Conservation (phyloP, 305 asterid genomes). For the Rubia tinctorum region DNA sequence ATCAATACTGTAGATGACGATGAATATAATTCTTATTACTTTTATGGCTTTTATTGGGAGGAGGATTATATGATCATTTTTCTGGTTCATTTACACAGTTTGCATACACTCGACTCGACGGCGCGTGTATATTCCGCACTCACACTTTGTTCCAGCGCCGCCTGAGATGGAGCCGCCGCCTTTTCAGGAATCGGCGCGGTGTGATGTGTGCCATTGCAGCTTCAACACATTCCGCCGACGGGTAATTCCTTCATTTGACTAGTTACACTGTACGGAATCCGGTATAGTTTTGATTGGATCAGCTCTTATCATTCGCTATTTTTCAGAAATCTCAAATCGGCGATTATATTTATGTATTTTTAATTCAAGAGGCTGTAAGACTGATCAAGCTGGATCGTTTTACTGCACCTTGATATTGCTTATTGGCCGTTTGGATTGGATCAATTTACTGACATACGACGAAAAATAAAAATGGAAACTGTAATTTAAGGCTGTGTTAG, state of each 20-base stretch:
- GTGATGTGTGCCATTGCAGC: constrained; percentile 93
- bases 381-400: constrained; percentile 1
- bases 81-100: background rate
- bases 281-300: constrained; percentile 6
- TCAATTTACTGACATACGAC: background rate
- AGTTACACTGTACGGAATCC: background rate
- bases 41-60: no score
- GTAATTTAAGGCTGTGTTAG: background rate
- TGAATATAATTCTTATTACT: no score
- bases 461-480: background rate
- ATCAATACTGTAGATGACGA: no score
- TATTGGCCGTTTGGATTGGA: background rate
- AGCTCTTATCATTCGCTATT: background rate
- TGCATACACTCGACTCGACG: background rate
- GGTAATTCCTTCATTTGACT: constrained; percentile 32
- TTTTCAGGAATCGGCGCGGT: constrained; percentile 81
- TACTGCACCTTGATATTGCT: background rate
- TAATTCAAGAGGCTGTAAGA: background rate
- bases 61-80: background rate
- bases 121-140: constrained; percentile 9
- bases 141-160: constrained; percentile 8
- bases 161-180: constrained; percentile 69
- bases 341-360: background rate
- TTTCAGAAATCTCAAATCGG: background rate
- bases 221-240: constrained; percentile 95